Evolutionary conservation across 2,329 filamentous ascomycete genomes (phyloP).

Genomic region (Atkinsonella hypoxylon): DNA sequence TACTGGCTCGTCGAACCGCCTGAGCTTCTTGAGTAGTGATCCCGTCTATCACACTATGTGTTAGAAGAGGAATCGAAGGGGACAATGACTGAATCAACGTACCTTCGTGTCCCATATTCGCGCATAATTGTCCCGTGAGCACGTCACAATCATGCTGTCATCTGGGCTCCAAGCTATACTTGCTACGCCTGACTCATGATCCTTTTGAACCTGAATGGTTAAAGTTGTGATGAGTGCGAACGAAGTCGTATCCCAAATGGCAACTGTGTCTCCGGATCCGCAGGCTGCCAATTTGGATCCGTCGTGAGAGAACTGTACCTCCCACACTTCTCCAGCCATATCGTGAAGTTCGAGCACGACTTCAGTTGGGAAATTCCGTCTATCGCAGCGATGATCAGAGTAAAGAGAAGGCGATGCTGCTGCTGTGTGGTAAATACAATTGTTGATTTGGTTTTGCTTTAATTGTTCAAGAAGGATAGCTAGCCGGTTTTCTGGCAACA

Average conservation of each 20-base stretch:
- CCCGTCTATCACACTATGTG: constrained; percentile 40
- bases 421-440: constrained; percentile 83
- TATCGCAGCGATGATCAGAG: constrained; percentile 75
- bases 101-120: constrained; percentile 65
- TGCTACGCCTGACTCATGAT: constrained; percentile 60
- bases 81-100: constrained; percentile 18
- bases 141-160: constrained; percentile 74
- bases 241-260: constrained; percentile 68
- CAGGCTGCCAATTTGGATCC: constrained; percentile 73
- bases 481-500: constrained; percentile 88
- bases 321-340: constrained; percentile 80
- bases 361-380: constrained; percentile 65
- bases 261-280: constrained; percentile 60
- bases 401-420: constrained; percentile 71
- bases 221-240: constrained; percentile 55
- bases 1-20: constrained; percentile 69
- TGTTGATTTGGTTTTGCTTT: constrained; percentile 70
- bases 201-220: constrained; percentile 21
- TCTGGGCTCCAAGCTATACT: constrained; percentile 89
- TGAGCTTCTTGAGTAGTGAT: constrained; percentile 47
- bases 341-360: constrained; percentile 58
- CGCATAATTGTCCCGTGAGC: constrained; percentile 61
- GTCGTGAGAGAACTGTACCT: constrained; percentile 79
- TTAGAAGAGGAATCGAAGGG: neutral
- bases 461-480: constrained; percentile 71